A percentile compares a stretch with the other conserved stretches of the same genome.
These are phyloP conservation scores for Aphanomyces astaci DNA, from an alignment of 352 stramenopile species.

Conservation along the genomic window DNA sequence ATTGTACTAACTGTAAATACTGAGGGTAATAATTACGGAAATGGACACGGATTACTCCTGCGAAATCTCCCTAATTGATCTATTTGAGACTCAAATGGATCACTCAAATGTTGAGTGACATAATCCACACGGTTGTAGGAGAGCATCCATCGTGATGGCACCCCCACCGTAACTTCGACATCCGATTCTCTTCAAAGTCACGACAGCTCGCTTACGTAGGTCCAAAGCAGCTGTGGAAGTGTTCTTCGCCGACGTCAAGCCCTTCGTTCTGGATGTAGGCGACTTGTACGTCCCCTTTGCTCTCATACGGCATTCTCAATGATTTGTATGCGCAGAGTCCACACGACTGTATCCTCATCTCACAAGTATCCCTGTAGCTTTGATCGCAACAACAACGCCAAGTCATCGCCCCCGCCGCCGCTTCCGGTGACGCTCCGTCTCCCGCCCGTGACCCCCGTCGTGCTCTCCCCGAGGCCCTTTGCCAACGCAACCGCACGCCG, in stretches of 20 bases:
- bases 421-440: not conserved
- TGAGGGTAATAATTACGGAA: no score
- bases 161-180: not conserved
- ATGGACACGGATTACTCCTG: no score
- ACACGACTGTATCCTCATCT: not conserved
- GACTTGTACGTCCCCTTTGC: not conserved
- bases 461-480: not conserved
- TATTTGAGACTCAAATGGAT: no score
- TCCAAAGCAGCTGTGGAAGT: not conserved
- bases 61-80: no score
- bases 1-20: no score
- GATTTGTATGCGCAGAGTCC: no score
- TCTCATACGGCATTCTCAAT: no score
- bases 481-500: not conserved
- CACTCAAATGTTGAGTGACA: no score
- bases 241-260: slow-evolving; percentile 10
- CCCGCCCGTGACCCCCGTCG: not conserved
- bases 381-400: not conserved
- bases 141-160: not conserved
- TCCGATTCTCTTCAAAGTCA: not conserved
- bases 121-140: no score
- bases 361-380: not conserved
- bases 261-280: not conserved
- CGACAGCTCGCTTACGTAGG: not conserved
- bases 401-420: not conserved